A percentile compares a stretch with the other conserved stretches of the same genome.
Evolutionary conservation across 441 rosid species (phyloP).

Genomic region (Populus hybrid): DNA sequence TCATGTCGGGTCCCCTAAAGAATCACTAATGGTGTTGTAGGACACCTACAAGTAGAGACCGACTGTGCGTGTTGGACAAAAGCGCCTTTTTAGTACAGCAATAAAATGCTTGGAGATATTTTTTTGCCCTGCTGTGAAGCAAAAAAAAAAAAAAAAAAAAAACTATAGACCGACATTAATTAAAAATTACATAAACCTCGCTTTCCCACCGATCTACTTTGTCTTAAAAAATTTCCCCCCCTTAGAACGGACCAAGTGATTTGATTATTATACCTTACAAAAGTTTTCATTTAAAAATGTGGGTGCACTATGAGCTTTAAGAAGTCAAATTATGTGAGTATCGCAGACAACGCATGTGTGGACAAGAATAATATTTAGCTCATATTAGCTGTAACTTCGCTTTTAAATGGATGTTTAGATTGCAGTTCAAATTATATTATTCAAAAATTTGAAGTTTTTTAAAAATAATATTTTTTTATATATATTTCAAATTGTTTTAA

Average conservation of each 20-base stretch:
- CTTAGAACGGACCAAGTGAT: background rate
- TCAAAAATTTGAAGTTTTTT: background rate
- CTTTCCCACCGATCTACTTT: background rate
- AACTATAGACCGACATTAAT: background rate
- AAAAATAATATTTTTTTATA: background rate
- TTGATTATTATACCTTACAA: background rate
- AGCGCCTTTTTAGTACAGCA: background rate
- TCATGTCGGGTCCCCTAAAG: background rate
- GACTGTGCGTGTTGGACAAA: background rate
- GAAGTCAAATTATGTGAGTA: background rate
- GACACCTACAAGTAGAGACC: background rate
- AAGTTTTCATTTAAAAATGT: background rate
- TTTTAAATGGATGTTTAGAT: background rate
- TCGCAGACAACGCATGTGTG: conserved; percentile 2
- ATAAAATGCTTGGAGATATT: background rate
- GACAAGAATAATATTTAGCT: background rate
- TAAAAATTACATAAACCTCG: background rate
- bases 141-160: background rate
- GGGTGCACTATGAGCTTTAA: background rate
- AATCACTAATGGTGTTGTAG: background rate
- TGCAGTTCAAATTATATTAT: background rate
- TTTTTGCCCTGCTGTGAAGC: background rate
- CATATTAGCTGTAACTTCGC: background rate
- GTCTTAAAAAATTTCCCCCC: background rate
- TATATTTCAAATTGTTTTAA: no score